phyloP scores from a whole-genome alignment of 2,329 filamentous ascomycete species.

The Monosporascus sp. region DNA sequence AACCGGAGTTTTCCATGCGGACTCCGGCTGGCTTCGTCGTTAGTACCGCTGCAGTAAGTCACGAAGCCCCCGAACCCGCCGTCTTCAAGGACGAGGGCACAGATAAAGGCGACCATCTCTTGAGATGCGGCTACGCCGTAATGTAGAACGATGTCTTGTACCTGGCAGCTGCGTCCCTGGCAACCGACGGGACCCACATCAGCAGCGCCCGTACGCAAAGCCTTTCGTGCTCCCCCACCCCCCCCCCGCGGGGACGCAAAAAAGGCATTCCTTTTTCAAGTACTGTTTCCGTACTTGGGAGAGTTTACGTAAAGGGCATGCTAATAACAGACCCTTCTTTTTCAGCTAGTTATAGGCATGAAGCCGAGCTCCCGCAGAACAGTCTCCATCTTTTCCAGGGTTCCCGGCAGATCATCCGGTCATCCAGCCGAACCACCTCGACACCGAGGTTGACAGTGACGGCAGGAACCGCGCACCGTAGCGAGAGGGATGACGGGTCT shows the following conservation, averaged over 20 bases:
- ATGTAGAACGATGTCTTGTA: slow-evolving; percentile 21
- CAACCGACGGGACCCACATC: slow-evolving; percentile 12
- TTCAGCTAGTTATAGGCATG: slow-evolving; percentile 4
- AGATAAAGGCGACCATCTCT: slow-evolving; percentile 5
- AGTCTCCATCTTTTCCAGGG: slow-evolving; percentile 10
- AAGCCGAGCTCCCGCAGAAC: slow-evolving; percentile 16
- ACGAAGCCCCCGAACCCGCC: slow-evolving; percentile 8
- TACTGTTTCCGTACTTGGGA: no score
- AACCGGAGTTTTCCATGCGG: slow-evolving; percentile 14
- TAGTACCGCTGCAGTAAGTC: slow-evolving; percentile 7
- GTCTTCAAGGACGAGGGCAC: slow-evolving; percentile 19
- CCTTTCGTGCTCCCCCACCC: no score
- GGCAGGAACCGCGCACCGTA: slow-evolving; percentile 8
- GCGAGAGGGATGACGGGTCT: slow-evolving; percentile 9
- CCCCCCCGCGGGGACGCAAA: no score
- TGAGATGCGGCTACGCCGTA: slow-evolving; percentile 13
- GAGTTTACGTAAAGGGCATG: no score
- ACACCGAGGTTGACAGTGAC: slow-evolving; percentile 17
- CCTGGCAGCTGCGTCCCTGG: slow-evolving; percentile 3
- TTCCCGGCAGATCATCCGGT: slow-evolving; percentile 11
- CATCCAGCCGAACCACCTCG: slow-evolving; percentile 16
- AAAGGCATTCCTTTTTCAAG: no score
- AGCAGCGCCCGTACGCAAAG: slow-evolving; percentile 1
- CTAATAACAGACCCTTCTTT: no score
- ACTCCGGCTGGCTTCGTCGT: slow-evolving; percentile 12